Evolutionary conservation across 2,329 filamentous ascomycete species (phyloP), one percentile per base, ranked within the genome.

Genomic region (Monosporascus sp.): DNA sequence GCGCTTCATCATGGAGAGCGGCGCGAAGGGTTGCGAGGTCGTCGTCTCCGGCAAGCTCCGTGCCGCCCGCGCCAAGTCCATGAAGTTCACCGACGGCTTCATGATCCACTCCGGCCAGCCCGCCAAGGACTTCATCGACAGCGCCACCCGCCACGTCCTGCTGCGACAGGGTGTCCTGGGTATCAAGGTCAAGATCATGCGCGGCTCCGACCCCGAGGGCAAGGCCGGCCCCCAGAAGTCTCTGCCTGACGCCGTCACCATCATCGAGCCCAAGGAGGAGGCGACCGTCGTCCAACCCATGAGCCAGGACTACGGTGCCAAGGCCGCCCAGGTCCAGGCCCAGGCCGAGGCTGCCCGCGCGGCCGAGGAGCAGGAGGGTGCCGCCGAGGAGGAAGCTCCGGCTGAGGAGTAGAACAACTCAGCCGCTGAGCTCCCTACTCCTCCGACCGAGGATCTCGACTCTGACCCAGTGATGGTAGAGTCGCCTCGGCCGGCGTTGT

Each of bases 101-200:
- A 99, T 99, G 94, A 99, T 99, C 81, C 94, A 99, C 90, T 99
- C 94, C 72, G 94, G 94, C 81, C 94, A 99, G 79, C 94, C 94
- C 73, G 94, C 93, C 73, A 93, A 95, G 81, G 94, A 99, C 82
- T 99, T 99, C 83, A 99, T 99, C 77, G 94, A 99, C 85, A 85
- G 81, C 72, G 95, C 95, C 69, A 97, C 94, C 72, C 94, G 94
- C 71, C 94, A 99, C 90, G 94, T 99, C 71, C 91, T 99, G 66
- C 92, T 99, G 78, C 90, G 95, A 81, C 94, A 99, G 85, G 94
- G 94, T 89, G 94, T 99, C 65, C 84, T 99, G 65, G 94, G 94
- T 82, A 99, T 99, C 83, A 99, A 99, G 87, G 94, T 99, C 79
- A 99, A 99, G 92, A 99, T 99, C 82, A 99, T 99, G 94, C 92